Percentiles rank a stretch among this genome's conserved stretches.
These are phyloP conservation scores for Salix purpurea DNA, from an alignment of 345 rosid genomes.

Conservation along the genomic window DNA sequence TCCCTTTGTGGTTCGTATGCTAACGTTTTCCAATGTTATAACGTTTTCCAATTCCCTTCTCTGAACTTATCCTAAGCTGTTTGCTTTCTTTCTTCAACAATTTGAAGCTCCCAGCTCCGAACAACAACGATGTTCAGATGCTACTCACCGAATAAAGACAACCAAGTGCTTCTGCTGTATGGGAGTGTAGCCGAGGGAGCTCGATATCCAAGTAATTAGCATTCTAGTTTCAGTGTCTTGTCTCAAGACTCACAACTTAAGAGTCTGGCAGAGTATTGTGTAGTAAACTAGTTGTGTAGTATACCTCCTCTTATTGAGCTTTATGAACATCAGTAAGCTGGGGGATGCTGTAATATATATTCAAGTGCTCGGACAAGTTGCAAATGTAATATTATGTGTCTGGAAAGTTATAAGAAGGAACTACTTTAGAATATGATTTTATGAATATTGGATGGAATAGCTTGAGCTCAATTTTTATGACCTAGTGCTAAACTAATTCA, in stretches of 20 bases:
- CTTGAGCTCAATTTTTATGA: not conserved
- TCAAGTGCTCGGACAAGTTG: not conserved
- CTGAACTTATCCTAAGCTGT: not conserved
- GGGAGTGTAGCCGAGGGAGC: not conserved
- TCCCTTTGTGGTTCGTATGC: not conserved
- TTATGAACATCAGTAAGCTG: not conserved
- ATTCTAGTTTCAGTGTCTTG: not conserved
- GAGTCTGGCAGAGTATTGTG: slow-evolving; percentile 11
- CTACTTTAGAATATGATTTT: not conserved
- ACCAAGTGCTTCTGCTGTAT: slow-evolving; percentile 4
- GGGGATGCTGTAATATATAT: not conserved
- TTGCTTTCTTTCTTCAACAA: not conserved
- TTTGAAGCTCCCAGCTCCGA: slow-evolving; percentile 42
- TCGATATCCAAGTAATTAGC: not conserved
- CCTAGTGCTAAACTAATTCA: not conserved
- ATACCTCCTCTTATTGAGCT: not conserved
- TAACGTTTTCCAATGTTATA: not conserved
- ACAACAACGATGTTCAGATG: slow-evolving; percentile 32
- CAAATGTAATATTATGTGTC: not conserved
- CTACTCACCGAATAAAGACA: slow-evolving; percentile 41
- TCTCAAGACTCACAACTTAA: slow-evolving; percentile 15
- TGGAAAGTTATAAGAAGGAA: not conserved
- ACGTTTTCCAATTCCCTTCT: no score
- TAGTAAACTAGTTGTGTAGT: not conserved
- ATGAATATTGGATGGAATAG: not conserved